These are phyloP conservation scores for Septoria petroselini DNA, from an alignment of 2,329 filamentous ascomycete species.

Conservation along the genomic window DNA sequence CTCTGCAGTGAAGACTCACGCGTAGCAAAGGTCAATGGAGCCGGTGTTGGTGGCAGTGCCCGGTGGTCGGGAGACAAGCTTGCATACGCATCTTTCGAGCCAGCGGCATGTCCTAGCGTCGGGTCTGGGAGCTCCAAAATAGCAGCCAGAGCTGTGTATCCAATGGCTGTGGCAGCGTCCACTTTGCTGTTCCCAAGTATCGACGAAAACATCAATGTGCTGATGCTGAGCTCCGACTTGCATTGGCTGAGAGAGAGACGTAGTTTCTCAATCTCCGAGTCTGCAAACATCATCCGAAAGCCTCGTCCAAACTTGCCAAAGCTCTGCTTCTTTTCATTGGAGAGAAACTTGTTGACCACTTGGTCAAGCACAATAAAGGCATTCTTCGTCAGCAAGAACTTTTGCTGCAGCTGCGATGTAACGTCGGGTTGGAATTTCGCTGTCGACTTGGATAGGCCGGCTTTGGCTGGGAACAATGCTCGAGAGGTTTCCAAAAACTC, in stretches of 20 bases:
- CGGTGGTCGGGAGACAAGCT: slow-evolving; percentile 14
- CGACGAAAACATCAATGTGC: slow-evolving; percentile 55
- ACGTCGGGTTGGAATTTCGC: slow-evolving; percentile 60
- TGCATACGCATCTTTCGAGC: slow-evolving; percentile 7
- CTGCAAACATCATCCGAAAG: slow-evolving; percentile 62
- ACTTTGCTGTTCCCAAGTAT: slow-evolving; percentile 56
- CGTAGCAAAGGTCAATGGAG: background rate
- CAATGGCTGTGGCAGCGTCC: slow-evolving; percentile 61
- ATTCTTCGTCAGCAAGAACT: slow-evolving; percentile 58
- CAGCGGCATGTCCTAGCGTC: slow-evolving; percentile 2
- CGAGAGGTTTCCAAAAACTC: slow-evolving; percentile 67
- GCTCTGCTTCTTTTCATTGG: slow-evolving; percentile 60
- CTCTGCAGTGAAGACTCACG: slow-evolving; percentile 6
- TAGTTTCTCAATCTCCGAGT: slow-evolving; percentile 61
- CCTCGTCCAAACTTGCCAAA: slow-evolving; percentile 60
- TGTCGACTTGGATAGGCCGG: slow-evolving; percentile 55
- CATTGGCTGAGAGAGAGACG: slow-evolving; percentile 56
- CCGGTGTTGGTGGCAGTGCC: slow-evolving; percentile 12
- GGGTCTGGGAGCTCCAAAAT: slow-evolving; percentile 51
- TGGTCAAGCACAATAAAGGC: slow-evolving; percentile 64
- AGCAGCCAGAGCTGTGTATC: slow-evolving; percentile 64
- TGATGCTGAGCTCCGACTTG: slow-evolving; percentile 60
- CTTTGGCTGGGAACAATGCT: slow-evolving; percentile 66
- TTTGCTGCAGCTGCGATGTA: slow-evolving; percentile 61
- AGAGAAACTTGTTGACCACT: slow-evolving; percentile 59